Evolutionary conservation across 169 alveolate genomes (phyloP), one percentile per base, ranked within the genome.

Genomic region (Cryptosporidium sp.): DNA sequence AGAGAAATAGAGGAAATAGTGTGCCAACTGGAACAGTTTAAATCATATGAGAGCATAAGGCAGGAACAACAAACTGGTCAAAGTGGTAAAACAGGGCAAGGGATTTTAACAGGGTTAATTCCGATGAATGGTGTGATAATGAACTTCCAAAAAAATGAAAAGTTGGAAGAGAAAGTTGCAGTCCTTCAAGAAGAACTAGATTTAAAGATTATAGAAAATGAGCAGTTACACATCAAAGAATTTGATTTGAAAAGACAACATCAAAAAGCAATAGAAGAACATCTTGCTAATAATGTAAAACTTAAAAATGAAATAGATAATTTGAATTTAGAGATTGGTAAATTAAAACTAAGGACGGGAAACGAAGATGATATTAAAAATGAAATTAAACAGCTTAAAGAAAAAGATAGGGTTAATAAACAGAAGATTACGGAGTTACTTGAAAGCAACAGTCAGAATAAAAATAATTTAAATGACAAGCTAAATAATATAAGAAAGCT

Each of bases 131-230:
- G 41, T 23, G 61, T 59, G 8, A 29, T 59, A 23, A 80, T 35
- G 59, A 80, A 65, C 55, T 62, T 65, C 48, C 89, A 80, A 65
- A 80, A 45, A 43, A 59, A 80, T 43, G 89, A 85, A 55, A 71
- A 84, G 31, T 33, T 61, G 26, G 84, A 80, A n/a, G 86, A 75
- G 14, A 86, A 48, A 67, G 23, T 89, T n/a, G 23, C 43, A 16
- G 52, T 69, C 18, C 92, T 89, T 9, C 85, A 89, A 84, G 93
- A 89, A 75, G 93, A 89, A 65, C 92, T 89, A 18, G 75, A 65
- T 45, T 29, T 50, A 31, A 89, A 89, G 31, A 89, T 89, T 37
- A 2, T 31, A 16, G 93, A 89, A 89, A 89, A 89, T 55, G 93
- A 89, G 31, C 89, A 84, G 23, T 71, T 89, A 18, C 93, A 89